Base-by-base conservation (phyloP, 495 filamentous ascomycete species). In the Lepidopterella palustris region DNA sequence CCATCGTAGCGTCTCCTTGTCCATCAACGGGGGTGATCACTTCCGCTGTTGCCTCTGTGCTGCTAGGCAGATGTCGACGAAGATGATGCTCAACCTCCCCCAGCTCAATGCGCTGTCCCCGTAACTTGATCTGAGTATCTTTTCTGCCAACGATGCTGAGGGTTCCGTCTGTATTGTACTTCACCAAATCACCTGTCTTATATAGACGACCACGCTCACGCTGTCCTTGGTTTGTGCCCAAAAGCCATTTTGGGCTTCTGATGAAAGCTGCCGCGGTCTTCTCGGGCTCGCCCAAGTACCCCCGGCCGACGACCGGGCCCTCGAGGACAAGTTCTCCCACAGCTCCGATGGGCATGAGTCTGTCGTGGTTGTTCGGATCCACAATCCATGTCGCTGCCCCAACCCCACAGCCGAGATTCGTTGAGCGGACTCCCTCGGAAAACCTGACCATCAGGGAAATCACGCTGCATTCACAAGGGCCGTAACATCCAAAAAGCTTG, bases 171-270 rank as follows among this genome's bases (percentile, higher is more conserved):
- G 78, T 73, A 27, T 78, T 72, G 57, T 87, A 85, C 26, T 77
- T 74, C 6, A 84, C 84, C 27, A 87, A 64, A 64, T 88, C 85
- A 3, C 85, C 84, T 0, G 84, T 87, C 70, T 84, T 86, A 68
- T 89, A 89, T 18, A 88, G 70, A 49, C 83, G 75, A 4, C 83
- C 78, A 4, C 68, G 66, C 3, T 74, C 75, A 6, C 79, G 79
- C 2, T 68, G 28, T 20, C 65, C 68, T 3, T 67, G 53, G 5
- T 65, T 65, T 35, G 28, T 58, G 15, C 60, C 60, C 9, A 47
- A 35, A 3, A 61, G 35, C 1, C 78, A 67, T 29, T 58, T 2
- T 18, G 35, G 35, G 10, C 2, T 18, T 5, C 3, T 3, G 45
- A 86, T 79, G 55, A 84, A 84, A 0, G 65, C 71, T 3, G 68